Conservation (phyloP, 106 monocot species). For the Agapanthus africanus region DNA sequence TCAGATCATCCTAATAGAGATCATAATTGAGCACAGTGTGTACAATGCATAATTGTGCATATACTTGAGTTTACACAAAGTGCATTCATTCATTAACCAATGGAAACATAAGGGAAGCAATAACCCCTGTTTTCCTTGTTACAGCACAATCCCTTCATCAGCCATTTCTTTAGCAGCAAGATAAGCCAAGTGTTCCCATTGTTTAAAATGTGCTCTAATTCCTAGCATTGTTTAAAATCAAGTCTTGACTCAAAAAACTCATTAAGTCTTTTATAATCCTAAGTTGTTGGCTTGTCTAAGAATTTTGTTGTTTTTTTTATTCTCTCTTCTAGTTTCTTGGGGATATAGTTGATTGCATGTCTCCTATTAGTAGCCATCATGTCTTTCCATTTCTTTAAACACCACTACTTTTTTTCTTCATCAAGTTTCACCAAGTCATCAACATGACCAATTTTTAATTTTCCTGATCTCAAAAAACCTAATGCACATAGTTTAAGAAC, state of each 20-base stretch:
- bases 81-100: constrained; percentile 4
- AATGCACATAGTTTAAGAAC: too few relatives aligned
- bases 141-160: constrained; percentile 1
- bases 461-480: constrained; percentile 5
- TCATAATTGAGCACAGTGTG: not conserved
- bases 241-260: not conserved
- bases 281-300: constrained; percentile 12
- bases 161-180: constrained; percentile 16
- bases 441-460: not conserved
- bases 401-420: not conserved
- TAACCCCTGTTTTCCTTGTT: not conserved
- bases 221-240: too few relatives aligned
- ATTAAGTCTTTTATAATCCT: not conserved
- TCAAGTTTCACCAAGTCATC: constrained; percentile 7
- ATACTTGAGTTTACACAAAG: constrained; percentile 10
- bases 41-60: not conserved
- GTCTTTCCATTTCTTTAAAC: constrained; percentile 22
- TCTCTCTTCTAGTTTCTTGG: constrained; percentile 12
- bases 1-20: not conserved
- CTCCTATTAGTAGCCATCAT: constrained; percentile 22
- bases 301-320: constrained; percentile 2
- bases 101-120: constrained; percentile 7
- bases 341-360: constrained; percentile 40
- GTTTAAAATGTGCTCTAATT: not conserved
- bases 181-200: constrained; percentile 6